phyloP scores from a whole-genome alignment of 2,329 filamentous ascomycete genomes.

The Hypoxylon sp. region DNA sequence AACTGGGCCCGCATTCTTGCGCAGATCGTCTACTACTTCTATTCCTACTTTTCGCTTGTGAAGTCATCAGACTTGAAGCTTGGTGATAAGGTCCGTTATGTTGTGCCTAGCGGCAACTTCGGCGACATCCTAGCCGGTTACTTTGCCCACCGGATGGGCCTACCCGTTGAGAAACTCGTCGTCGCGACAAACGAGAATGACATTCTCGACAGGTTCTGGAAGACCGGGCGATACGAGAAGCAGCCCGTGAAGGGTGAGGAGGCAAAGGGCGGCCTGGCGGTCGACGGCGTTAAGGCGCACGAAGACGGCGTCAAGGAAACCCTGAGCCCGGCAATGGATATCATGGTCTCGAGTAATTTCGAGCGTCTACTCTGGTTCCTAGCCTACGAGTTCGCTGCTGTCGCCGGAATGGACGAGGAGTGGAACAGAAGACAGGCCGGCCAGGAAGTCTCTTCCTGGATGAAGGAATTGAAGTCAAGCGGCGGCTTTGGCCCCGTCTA shows the following conservation, averaged over 20 bases:
- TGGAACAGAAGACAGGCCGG: slow-evolving; percentile 78
- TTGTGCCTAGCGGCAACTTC: slow-evolving; percentile 96
- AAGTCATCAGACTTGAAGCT: slow-evolving; percentile 70
- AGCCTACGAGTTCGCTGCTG: slow-evolving; percentile 75
- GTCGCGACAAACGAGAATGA: slow-evolving; percentile 98
- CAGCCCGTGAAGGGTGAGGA: slow-evolving; percentile 69
- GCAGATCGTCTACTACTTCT: slow-evolving; percentile 97
- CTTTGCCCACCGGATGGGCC: slow-evolving; percentile 90
- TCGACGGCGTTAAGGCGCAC: slow-evolving; percentile 72
- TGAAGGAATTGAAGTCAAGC: slow-evolving; percentile 80
- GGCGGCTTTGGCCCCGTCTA: slow-evolving; percentile 86
- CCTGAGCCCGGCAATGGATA: slow-evolving; percentile 96
- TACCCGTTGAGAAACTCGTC: slow-evolving; percentile 88
- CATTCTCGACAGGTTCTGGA: slow-evolving; percentile 95
- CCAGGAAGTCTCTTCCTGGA: slow-evolving; percentile 82
- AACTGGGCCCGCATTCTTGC: slow-evolving; percentile 96
- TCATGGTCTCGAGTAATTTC: slow-evolving; percentile 95
- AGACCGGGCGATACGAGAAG: slow-evolving; percentile 90
- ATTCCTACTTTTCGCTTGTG: slow-evolving; percentile 87
- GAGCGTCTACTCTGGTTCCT: slow-evolving; percentile 96
- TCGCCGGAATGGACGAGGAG: slow-evolving; percentile 70
- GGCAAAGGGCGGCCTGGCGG: slow-evolving; percentile 72
- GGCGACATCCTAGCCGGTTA: slow-evolving; percentile 92
- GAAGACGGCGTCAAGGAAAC: slow-evolving; percentile 88
- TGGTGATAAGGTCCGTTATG: slow-evolving; percentile 80